Evolutionary conservation across 1,139 yeast genomes (phyloP).

Genomic region (Candida labiduridarum): DNA sequence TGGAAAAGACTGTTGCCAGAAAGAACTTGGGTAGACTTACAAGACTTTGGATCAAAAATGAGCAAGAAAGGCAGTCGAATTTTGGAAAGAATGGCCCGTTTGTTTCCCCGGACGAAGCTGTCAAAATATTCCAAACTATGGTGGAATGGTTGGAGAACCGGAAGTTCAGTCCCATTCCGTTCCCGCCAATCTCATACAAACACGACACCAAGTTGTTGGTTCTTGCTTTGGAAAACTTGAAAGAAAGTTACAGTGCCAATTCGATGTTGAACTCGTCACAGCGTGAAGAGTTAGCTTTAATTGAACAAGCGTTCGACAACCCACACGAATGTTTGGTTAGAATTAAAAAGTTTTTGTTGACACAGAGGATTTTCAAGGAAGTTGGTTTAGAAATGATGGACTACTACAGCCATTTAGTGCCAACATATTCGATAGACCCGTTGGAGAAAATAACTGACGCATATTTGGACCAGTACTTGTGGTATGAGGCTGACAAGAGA

Average conservation of each 20-base stretch:
- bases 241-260: conserved; percentile 81
- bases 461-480: conserved; percentile 88
- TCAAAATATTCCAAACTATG: conserved; percentile 80
- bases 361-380: conserved; percentile 92
- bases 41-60: conserved; percentile 88
- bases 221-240: conserved; percentile 84
- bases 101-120: conserved; percentile 85
- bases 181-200: conserved; percentile 90
- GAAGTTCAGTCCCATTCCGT: conserved; percentile 84
- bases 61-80: conserved; percentile 83
- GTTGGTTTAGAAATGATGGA: conserved; percentile 91
- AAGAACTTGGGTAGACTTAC: conserved; percentile 92
- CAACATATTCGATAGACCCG: conserved; percentile 88
- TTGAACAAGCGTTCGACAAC: conserved; percentile 95
- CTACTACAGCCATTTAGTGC: conserved; percentile 78
- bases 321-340: conserved; percentile 92
- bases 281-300: conserved; percentile 88
- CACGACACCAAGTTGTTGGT: conserved; percentile 91
- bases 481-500: conserved; percentile 94
- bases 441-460: conserved; percentile 96
- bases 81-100: conserved; percentile 89
- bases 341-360: conserved; percentile 76
- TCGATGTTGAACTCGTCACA: conserved; percentile 83
- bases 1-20: conserved; percentile 91
- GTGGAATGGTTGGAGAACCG: conserved; percentile 92